phyloP scores from a whole-genome alignment of 129 eudicot species.

The Artemisia argyi region DNA sequence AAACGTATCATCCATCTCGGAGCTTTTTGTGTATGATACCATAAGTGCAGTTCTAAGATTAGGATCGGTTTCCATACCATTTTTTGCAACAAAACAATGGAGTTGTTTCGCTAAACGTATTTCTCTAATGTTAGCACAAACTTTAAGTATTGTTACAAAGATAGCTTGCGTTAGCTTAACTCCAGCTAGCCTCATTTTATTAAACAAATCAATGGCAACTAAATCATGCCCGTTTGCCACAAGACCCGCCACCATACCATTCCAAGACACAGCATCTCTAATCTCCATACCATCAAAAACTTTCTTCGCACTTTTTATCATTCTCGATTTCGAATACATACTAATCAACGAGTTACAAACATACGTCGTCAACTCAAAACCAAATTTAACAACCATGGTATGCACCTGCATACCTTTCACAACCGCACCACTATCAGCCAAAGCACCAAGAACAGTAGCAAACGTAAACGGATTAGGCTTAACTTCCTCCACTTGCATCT shows the following conservation, averaged over 20 bases:
- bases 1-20: slow-evolving; percentile 61
- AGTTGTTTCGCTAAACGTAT: slow-evolving; percentile 56
- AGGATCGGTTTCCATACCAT: slow-evolving; percentile 52
- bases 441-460: slow-evolving; percentile 72
- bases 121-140: slow-evolving; percentile 66
- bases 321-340: slow-evolving; percentile 77
- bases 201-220: slow-evolving; percentile 63
- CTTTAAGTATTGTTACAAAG: slow-evolving; percentile 53
- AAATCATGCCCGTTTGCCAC: slow-evolving; percentile 59
- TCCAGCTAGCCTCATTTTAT: slow-evolving; percentile 55
- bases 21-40: slow-evolving; percentile 62
- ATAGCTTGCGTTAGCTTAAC: slow-evolving; percentile 50
- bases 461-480: slow-evolving; percentile 75
- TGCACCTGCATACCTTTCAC: slow-evolving; percentile 75
- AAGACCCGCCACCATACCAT: slow-evolving; percentile 76
- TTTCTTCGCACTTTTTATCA: slow-evolving; percentile 46
- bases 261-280: slow-evolving; percentile 74
- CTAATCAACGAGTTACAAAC: slow-evolving; percentile 82
- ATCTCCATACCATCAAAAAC: slow-evolving; percentile 59
- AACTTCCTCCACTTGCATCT: slow-evolving; percentile 60
- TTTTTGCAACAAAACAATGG: slow-evolving; percentile 54
- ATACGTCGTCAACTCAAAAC: slow-evolving; percentile 58
- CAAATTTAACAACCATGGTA: slow-evolving; percentile 60
- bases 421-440: slow-evolving; percentile 62
- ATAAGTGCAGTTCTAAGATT: slow-evolving; percentile 71